A percentile compares a stretch with the other conserved stretches of the same genome.
phyloP scores from a whole-genome alignment of 1,284 basidiomycete genomes.

The Coriolopsis trogii region DNA sequence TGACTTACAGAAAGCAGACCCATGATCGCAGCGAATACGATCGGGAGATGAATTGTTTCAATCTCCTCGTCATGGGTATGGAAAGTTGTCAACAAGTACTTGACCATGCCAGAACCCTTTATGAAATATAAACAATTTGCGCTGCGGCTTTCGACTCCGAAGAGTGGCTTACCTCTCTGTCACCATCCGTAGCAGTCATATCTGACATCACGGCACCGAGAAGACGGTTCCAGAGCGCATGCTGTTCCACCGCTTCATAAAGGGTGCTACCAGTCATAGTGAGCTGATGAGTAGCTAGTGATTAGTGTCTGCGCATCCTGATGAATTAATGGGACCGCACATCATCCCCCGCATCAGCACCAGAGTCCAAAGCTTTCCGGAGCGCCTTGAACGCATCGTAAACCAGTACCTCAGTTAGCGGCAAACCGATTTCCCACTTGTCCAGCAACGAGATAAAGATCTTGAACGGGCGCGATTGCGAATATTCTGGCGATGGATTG shows the following conservation, averaged over 20 bases:
- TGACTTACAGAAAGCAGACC: constrained; percentile 62
- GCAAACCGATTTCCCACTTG: constrained; percentile 94
- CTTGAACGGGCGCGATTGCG: constrained; percentile 88
- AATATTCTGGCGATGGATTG: constrained; percentile 66
- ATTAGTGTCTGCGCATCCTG: background rate
- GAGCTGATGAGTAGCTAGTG: constrained; percentile 47
- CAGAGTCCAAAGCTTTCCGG: constrained; percentile 54
- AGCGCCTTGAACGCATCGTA: constrained; percentile 82
- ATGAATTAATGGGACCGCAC: constrained; percentile 33
- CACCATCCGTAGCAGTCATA: constrained; percentile 45
- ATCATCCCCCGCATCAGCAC: constrained; percentile 61
- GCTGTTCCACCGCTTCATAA: constrained; percentile 92
- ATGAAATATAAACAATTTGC: background rate
- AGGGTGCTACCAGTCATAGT: constrained; percentile 86
- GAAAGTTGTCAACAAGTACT: constrained; percentile 75
- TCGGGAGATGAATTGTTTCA: constrained; percentile 77
- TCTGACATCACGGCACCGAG: constrained; percentile 57
- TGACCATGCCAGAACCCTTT: constrained; percentile 63
- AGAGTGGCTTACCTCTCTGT: constrained; percentile 46
- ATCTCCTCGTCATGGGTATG: constrained; percentile 82
- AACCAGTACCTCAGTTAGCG: constrained; percentile 78
- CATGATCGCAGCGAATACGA: constrained; percentile 68
- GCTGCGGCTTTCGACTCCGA: no score
- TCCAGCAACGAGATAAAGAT: constrained; percentile 95
- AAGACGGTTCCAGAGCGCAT: constrained; percentile 83